Base-by-base conservation (phyloP, 2,329 filamentous ascomycete genomes). In the Botrytis paeoniae region DNA sequence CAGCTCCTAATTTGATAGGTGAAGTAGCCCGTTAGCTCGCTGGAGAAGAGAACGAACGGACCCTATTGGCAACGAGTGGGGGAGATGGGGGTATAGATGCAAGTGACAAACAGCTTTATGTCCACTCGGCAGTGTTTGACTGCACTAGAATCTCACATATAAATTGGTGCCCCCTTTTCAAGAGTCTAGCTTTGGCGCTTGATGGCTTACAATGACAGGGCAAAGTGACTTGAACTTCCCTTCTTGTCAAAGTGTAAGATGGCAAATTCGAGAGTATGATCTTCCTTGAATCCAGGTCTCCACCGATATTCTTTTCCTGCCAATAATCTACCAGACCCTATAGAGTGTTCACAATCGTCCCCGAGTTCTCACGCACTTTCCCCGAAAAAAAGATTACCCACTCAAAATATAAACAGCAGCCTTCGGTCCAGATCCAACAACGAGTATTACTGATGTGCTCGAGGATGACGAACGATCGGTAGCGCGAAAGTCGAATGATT, bases 81-180 rank as follows among this genome's bases (percentile, higher is more conserved):
- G 77, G 75, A 78, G 73, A 76, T 77, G 78, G 75, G 69, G 70
- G 73, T 63, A 68, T 68, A 70, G 70, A 48, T 78, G 76, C 78
- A 78, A 76, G 76, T 78, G 73, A 74, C 74, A 59, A 74, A 73
- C 71, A 75, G 69, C 73, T 74, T 75, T 78, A 76, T 75, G 74
- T 75, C 77, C 78, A 77, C 75, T 77, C 71, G 76, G 75, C 74
- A 75, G 64, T 63, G 54, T 71, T 71, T 63, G 59, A 63, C 73
- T 73, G 74, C 69, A 69, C 73, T 73, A 72, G 48, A 45, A 61
- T 72, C 65, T 75, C 74, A 76, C 74, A 71, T 78, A 78, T 78
- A 77, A 75, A 77, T 43, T 69, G 70, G 73, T 75, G 74, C 63
- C 71, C 74, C 65, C 32, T 74, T 73, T 71, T 71, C 73, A 72